These are phyloP conservation scores for Sedum album DNA, from an alignment of 164 flowering plant species.

Conservation along the genomic window DNA sequence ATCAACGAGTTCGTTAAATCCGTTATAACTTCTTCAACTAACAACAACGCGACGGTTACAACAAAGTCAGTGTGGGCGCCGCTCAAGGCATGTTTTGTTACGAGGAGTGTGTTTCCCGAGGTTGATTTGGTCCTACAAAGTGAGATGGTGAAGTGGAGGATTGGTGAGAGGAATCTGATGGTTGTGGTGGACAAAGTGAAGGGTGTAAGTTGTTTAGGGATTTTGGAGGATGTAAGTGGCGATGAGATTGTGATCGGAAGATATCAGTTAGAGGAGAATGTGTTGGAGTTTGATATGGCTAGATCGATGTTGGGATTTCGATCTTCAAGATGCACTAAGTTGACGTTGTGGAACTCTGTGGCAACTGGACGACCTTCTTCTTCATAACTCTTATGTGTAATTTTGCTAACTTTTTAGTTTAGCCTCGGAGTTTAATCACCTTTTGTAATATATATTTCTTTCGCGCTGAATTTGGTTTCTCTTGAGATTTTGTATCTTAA, in stretches of 20 bases:
- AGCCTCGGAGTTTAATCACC: no score
- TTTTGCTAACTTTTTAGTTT: no score
- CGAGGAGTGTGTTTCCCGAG: background rate
- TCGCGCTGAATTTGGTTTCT: no score
- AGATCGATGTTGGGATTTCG: slow-evolving; percentile 2
- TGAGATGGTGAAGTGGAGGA: slow-evolving; percentile 8
- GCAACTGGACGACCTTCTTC: no score
- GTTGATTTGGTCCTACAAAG: slow-evolving; percentile 2
- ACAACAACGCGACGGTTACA: background rate
- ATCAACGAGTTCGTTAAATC: background rate
- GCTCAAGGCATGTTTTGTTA: background rate
- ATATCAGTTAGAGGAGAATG: background rate
- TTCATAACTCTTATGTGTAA: no score
- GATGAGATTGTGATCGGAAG: slow-evolving; percentile 5
- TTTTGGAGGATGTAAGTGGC: background rate
- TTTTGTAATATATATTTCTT: no score
- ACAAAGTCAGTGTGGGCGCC: background rate
- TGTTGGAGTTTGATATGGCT: background rate
- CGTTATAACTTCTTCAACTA: background rate
- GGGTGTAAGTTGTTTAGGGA: slow-evolving; percentile 6
- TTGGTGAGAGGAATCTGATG: background rate
- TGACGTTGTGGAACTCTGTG: no score
- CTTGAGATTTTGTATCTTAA: no score
- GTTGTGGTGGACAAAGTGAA: background rate
- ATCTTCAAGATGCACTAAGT: background rate